Evolutionary conservation across 768 basidiomycete genomes (phyloP).

Genomic region (Imleria badia): DNA sequence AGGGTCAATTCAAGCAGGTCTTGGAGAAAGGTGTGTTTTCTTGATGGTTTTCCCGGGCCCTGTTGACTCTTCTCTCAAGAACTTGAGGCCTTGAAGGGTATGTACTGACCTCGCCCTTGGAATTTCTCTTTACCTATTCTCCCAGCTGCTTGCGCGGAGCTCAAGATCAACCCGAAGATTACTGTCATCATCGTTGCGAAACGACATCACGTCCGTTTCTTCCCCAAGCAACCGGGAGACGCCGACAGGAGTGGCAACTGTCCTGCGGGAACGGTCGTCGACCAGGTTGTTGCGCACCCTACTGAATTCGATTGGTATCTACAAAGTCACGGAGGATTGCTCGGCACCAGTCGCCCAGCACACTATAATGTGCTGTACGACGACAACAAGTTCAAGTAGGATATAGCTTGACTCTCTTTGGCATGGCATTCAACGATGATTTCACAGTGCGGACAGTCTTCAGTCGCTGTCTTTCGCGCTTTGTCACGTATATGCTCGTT

Average conservation of each 20-base stretch:
- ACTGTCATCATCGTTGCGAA: conserved; percentile 83
- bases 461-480: conserved; percentile 73
- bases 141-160: conserved; percentile 60
- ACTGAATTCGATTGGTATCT: conserved; percentile 78
- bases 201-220: conserved; percentile 47
- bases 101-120: conserved; percentile 4
- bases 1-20: conserved; percentile 48
- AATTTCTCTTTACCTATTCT: conserved; percentile 1
- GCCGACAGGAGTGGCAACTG: conserved; percentile 72
- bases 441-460: conserved; percentile 57
- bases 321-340: conserved; percentile 72
- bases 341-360: conserved; percentile 72
- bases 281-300: conserved; percentile 66
- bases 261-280: conserved; percentile 76
- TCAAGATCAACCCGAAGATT: conserved; percentile 62
- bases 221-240: conserved; percentile 44
- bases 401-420: background rate
- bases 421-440: conserved; percentile 6
- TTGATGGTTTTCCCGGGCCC: background rate
- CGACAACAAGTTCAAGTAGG: conserved; percentile 61
- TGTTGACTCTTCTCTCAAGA: conserved; percentile 39
- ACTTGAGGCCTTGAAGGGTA: conserved; percentile 59
- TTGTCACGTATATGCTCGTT: conserved; percentile 78
- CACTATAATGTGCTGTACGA: conserved; percentile 49
- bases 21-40: conserved; percentile 51